These are phyloP conservation scores for Cercospora janseana DNA, from an alignment of 2,329 filamentous ascomycete species.

Conservation along the genomic window DNA sequence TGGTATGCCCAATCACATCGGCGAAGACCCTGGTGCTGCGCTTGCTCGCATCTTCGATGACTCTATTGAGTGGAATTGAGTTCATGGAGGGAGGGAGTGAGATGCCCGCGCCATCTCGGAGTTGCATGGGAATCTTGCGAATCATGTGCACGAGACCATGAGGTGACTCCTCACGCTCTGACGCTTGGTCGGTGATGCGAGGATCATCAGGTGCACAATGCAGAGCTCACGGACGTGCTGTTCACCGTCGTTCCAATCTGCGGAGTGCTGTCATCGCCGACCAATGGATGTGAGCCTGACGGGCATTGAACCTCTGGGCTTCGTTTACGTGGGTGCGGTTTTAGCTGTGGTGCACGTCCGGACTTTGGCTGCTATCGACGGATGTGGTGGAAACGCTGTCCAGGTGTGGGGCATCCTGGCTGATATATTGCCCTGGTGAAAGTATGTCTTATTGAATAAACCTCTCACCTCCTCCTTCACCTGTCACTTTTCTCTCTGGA, in stretches of 20 bases:
- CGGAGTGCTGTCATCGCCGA: background rate
- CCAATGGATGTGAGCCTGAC: background rate
- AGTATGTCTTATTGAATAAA: background rate
- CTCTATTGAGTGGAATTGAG: too few relatives aligned
- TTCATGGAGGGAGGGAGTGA: too few relatives aligned
- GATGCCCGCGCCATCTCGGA: background rate
- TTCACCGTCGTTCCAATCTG: background rate
- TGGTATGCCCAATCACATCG: background rate
- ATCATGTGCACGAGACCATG: slow-evolving; percentile 3
- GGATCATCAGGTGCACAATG: background rate
- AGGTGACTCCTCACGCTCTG: slow-evolving; percentile 4
- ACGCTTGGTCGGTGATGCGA: background rate
- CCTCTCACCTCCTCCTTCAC: background rate
- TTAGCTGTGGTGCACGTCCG: slow-evolving; percentile 3
- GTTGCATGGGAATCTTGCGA: background rate
- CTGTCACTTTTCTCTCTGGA: background rate
- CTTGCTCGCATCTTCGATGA: background rate
- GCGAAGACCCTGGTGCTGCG: background rate
- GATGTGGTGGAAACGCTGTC: slow-evolving; percentile 2
- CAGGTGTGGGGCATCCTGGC: slow-evolving; percentile 3
- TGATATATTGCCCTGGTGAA: slow-evolving; percentile 2
- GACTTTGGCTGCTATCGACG: background rate
- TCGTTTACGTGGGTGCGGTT: slow-evolving; percentile 3
- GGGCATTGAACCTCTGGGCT: background rate
- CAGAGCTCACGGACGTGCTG: background rate